phyloP scores from a whole-genome alignment of 2,329 filamentous ascomycete genomes.

The Lachnellula occidentalis region DNA sequence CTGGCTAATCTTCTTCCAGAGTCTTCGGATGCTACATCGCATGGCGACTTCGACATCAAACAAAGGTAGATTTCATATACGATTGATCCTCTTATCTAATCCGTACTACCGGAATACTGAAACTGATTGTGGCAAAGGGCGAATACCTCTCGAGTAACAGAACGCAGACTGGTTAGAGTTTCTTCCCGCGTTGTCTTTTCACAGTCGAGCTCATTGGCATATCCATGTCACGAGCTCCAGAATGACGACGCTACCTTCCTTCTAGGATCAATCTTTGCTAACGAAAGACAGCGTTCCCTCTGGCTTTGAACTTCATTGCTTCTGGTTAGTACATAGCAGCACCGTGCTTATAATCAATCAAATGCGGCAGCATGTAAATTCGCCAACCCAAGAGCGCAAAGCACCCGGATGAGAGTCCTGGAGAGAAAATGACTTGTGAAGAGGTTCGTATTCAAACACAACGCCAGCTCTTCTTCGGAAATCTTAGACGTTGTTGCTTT shows the following conservation, averaged over 20 bases:
- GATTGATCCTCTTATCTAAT: background rate
- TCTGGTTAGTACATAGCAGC: constrained; percentile 66
- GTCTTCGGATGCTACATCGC: constrained; percentile 55
- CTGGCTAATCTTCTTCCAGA: constrained; percentile 36
- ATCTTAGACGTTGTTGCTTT: background rate
- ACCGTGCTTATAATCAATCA: constrained; percentile 37
- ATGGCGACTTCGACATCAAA: constrained; percentile 45
- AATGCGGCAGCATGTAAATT: constrained; percentile 55
- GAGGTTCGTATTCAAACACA: constrained; percentile 34
- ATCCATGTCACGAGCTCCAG: background rate
- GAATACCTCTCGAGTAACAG: constrained; percentile 72
- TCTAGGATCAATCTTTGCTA: constrained; percentile 7
- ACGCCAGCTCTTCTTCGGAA: constrained; percentile 18
- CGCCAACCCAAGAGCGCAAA: constrained; percentile 22
- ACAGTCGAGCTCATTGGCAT: background rate
- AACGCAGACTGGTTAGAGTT: constrained; percentile 72
- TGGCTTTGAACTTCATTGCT: constrained; percentile 86
- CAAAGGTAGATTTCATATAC: constrained; percentile 22
- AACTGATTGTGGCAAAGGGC: constrained; percentile 31
- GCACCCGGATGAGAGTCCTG: constrained; percentile 13
- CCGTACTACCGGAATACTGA: background rate
- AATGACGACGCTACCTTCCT: background rate
- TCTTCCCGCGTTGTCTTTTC: background rate
- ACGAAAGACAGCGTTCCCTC: constrained; percentile 56
- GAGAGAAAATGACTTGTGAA: constrained; percentile 27